Percentiles rank a stretch among this genome's conserved stretches.
Conservation (phyloP, 495 filamentous ascomycete species). For the Thermochaetoides thermophila region DNA sequence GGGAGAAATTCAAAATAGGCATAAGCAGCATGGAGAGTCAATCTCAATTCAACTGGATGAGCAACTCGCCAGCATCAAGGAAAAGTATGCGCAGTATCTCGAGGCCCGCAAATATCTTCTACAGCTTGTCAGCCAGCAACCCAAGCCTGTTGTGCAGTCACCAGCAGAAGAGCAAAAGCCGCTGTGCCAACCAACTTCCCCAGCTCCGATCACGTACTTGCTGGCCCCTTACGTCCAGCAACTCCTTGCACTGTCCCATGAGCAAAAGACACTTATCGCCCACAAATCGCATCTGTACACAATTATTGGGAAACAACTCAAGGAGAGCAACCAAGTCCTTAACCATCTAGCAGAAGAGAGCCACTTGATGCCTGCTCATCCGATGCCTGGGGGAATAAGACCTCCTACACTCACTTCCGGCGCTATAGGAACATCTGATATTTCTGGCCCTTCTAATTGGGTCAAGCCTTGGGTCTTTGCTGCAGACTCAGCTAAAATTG, state of each 20-base stretch:
- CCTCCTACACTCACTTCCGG: conserved; percentile 11
- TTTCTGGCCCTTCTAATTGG: conserved; percentile 20
- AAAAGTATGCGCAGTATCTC: conserved; percentile 34
- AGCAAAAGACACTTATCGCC: conserved; percentile 46
- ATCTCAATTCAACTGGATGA: conserved; percentile 29
- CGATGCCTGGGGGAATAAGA: not conserved
- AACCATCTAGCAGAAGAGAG: conserved; percentile 53
- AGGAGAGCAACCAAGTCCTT: conserved; percentile 39
- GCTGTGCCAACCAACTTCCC: conserved; percentile 9
- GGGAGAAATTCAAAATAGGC: conserved; percentile 18
- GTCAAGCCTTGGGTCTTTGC: conserved; percentile 37
- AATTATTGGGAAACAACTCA: conserved; percentile 42
- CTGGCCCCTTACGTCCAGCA: conserved; percentile 40
- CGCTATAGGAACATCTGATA: conserved; percentile 12
- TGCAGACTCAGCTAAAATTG: conserved; percentile 33
- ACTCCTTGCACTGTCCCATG: conserved; percentile 41
- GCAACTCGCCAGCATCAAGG: conserved; percentile 32
- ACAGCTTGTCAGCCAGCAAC: conserved; percentile 14
- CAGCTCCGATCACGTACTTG: conserved; percentile 18
- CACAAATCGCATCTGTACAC: conserved; percentile 49
- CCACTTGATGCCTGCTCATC: conserved; percentile 47
- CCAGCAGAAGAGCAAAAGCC: conserved; percentile 8
- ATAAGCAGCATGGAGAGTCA: conserved; percentile 7
- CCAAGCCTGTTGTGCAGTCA: conserved; percentile 22
- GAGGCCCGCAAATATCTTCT: conserved; percentile 31